Evolutionary conservation across 305 asterid genomes (phyloP), one percentile per base, ranked within the genome.

Genomic region (Solanum hybrid): DNA sequence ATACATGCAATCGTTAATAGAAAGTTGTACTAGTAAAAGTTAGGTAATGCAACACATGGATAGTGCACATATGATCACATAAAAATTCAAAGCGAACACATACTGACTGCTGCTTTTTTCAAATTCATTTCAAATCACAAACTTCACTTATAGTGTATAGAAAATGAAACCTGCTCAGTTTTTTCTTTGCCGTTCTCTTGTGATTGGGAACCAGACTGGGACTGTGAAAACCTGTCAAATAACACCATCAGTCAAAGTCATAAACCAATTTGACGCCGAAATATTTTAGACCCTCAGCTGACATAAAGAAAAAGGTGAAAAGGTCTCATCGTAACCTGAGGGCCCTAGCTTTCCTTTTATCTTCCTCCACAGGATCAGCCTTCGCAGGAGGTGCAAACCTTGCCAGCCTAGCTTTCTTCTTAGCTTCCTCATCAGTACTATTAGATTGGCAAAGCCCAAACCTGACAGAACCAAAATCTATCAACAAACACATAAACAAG

Each of bases 271-370:
- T 86, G 29, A 37, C 22, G 22, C 34, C 29, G 14, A 38, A 13
- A 35, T n/a, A 32, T 37, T 10, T 29, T 77, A 56, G 71, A 40
- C 38, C n/a, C 10, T 60, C 40, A 77, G 29, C 40, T 35, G 45
- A 34, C 75, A 42, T 12, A 32, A 11, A 17, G 45, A 29, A n/a
- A 60, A 22, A n/a, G 10, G 12, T 4, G 7, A 19, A 76, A 76
- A 60, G 31, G 42, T 71, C 29, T 40, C 17, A 26, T 82, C 35
- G 22, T n/a, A 78, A 92, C 92, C 93, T 92, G 89, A 89, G 37
- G 26, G 91, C 92, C 85, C 93, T 87, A 56, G 98, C 95, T 93
- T 96, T 95, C 95, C 92, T 95, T 91, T 95, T 95, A 19, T 95
- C 98, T 90, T 94, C 98, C 93, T 95, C 98, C 36, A 77, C 93